Evolutionary conservation across 257 asterid genomes (phyloP), one percentile per base, ranked within the genome.

Genomic region (Rehmannia glutinosa): DNA sequence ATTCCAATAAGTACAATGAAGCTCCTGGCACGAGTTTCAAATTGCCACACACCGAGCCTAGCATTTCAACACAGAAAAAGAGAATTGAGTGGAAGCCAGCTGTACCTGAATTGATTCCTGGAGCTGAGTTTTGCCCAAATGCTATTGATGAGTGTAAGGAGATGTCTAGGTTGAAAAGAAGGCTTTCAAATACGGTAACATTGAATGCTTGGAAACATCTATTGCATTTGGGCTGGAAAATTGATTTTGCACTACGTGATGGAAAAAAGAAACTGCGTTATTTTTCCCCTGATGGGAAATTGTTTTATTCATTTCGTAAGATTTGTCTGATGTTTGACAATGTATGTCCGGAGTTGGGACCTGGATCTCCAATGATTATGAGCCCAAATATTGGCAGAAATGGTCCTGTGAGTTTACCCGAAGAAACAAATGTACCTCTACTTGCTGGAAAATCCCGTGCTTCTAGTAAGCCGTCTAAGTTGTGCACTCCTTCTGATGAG

Each of bases 181-280:
- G 1, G 46, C 38, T 54, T 50, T 13, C 73, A 56, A 8, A 0
- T 3, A 38, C 20, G 23, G 17, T 45, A 23, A 24, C 12, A 5
- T 21, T 3, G 39, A 66, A 68, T 10, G 85, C 68, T 53, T 78
- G 81, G 64, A 75, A 70, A 30, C 96, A 90, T 81, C 84, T 93
- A 8, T 68, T 77, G 57, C 28, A 67, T 77, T 52, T 77, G 75
- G 92, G 87, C 52, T 93, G 99, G 99, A 76, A 74, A 58, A 70
- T 86, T 30, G 83, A 79, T 42, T 73, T 8, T 64, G 17, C 30
- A 7, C 24, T 12, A 21, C 77, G 66, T 39, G 19, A 30, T 4
- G 13, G 2, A 3, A n/a, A 1, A 8, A 20, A 8, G 10, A 82
- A 77, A 39, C 16, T 68, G 27, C 83, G 87, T 24, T 88, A 82